Evolutionary conservation across 495 filamentous ascomycete genomes (phyloP).

Genomic region (Chaetomium tenue): DNA sequence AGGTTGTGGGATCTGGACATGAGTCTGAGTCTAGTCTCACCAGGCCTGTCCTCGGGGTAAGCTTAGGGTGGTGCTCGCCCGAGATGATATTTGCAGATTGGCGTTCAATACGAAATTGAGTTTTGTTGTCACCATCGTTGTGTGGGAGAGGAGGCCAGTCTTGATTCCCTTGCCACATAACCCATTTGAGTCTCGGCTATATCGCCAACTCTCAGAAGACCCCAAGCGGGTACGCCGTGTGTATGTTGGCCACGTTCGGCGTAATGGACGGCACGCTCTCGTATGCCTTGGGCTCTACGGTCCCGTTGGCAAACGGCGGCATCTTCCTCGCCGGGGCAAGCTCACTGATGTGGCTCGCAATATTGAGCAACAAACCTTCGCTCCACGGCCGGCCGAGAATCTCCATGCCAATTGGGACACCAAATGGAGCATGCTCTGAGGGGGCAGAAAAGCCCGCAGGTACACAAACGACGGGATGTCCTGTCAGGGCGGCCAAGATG

Average conservation of each 20-base stretch:
- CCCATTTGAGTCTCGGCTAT: not conserved
- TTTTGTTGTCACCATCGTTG: not conserved
- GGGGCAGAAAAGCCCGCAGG: slow-evolving; percentile 48
- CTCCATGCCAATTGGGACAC: slow-evolving; percentile 65
- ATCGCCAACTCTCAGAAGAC: slow-evolving; percentile 15
- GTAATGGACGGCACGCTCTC: slow-evolving; percentile 43
- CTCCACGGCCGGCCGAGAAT: slow-evolving; percentile 55
- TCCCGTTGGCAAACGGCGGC: slow-evolving; percentile 42
- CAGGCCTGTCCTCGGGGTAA: not conserved
- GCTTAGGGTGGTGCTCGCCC: not conserved
- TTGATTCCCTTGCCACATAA: not conserved
- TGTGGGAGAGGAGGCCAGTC: not conserved
- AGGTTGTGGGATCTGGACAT: not conserved
- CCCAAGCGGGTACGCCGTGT: slow-evolving; percentile 48
- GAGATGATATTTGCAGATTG: not conserved
- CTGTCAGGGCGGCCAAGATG: slow-evolving; percentile 62
- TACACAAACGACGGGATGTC: slow-evolving; percentile 60
- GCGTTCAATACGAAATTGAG: not conserved
- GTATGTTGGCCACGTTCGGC: slow-evolving; percentile 43
- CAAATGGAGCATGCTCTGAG: slow-evolving; percentile 48
- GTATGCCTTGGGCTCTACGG: slow-evolving; percentile 38
- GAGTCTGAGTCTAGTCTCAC: too few relatives aligned
- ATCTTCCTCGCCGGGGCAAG: slow-evolving; percentile 48
- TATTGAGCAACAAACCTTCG: slow-evolving; percentile 54
- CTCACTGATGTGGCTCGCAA: slow-evolving; percentile 43